Evolutionary conservation across 192 early-diverging fungal species (phyloP).

Genomic region (Tieghemiomyces parasiticus): DNA sequence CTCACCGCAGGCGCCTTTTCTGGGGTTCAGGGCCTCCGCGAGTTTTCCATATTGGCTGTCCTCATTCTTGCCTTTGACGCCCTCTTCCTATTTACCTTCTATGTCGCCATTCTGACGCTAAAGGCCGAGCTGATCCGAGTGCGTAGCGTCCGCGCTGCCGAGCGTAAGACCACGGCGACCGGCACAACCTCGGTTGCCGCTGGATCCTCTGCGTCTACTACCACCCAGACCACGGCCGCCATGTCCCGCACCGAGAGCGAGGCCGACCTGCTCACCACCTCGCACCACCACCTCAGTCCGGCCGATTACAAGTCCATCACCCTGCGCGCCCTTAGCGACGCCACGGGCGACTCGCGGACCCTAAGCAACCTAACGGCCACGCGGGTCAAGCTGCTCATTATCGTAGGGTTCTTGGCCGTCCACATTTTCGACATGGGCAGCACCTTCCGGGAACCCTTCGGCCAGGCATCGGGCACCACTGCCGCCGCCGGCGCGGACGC

Average conservation of each 20-base stretch:
- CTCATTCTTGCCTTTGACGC: conserved; percentile 73
- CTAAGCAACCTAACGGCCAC: conserved; percentile 29
- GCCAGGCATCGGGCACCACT: background rate
- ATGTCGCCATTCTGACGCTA: conserved; percentile 67
- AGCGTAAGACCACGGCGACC: background rate
- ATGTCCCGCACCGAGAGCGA: conserved; percentile 11
- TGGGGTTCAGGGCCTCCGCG: conserved; percentile 55
- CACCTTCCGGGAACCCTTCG: conserved; percentile 24
- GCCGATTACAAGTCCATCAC: conserved; percentile 40
- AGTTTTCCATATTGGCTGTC: conserved; percentile 68
- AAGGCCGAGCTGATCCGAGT: conserved; percentile 64
- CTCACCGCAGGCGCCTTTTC: conserved; percentile 61
- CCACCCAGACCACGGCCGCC: background rate
- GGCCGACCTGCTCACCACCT: conserved; percentile 13
- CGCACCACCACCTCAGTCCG: conserved; percentile 20
- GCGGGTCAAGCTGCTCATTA: conserved; percentile 40
- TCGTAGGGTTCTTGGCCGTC: conserved; percentile 45
- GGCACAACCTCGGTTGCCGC: background rate
- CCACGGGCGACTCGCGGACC: conserved; percentile 5
- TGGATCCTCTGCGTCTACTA: no score
- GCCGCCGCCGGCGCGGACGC: background rate
- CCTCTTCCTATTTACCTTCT: conserved; percentile 71
- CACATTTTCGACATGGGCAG: conserved; percentile 44
- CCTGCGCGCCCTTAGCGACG: conserved; percentile 43
- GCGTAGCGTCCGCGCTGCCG: conserved; percentile 13